A percentile compares a stretch with the other conserved stretches of the same genome.
Conservation (phyloP, 148 eudicot genomes). For the Rhododendron henanense region DNA sequence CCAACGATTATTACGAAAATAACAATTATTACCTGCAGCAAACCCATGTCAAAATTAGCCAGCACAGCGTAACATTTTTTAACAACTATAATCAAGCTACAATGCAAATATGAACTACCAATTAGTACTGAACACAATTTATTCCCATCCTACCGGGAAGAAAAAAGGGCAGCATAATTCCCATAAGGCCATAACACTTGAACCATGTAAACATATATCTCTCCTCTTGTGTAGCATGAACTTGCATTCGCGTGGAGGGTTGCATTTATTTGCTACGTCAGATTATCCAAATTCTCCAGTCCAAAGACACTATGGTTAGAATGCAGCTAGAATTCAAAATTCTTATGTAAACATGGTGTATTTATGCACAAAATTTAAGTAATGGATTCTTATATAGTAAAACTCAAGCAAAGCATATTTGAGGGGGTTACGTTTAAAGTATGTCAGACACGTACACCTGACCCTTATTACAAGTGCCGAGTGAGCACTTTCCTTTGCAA, state of each 20-base stretch:
- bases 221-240: not conserved
- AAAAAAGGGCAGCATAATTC: not conserved
- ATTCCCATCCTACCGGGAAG: not conserved
- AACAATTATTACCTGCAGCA: slow-evolving; percentile 76
- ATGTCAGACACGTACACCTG: not conserved
- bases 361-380: not conserved
- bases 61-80: not conserved
- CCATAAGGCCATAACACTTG: not conserved
- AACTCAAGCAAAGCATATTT: not conserved
- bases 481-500: not conserved
- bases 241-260: not conserved
- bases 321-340: not conserved
- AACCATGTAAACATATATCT: not conserved
- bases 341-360: not conserved
- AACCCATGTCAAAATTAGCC: slow-evolving; percentile 4
- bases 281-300: not conserved
- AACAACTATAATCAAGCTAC: not conserved
- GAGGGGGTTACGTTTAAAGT: not conserved
- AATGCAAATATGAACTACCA: not conserved
- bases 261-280: not conserved
- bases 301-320: not conserved
- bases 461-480: not conserved
- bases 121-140: not conserved
- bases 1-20: slow-evolving; percentile 71
- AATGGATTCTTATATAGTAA: not conserved